These are phyloP conservation scores for Dictyostelium citrinum DNA, from an alignment of 78 protist species.

Conservation along the genomic window DNA sequence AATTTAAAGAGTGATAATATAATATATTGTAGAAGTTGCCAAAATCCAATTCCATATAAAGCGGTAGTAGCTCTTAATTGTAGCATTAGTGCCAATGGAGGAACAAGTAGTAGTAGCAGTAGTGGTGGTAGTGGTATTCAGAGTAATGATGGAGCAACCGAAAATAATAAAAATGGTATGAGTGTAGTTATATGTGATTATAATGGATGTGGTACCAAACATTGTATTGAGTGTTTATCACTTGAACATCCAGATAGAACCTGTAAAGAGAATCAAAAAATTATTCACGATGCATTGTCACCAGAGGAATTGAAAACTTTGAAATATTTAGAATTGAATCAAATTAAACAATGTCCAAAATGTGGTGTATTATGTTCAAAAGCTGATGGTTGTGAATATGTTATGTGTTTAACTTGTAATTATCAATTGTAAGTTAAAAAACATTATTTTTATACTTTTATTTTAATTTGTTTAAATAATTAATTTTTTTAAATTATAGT, in stretches of 20 bases:
- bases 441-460: neutral
- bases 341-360: conserved; percentile 24
- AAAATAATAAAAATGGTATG: neutral
- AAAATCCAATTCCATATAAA: conserved; percentile 15
- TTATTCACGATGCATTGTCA: neutral
- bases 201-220: conserved; percentile 1
- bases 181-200: neutral
- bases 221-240: conserved; percentile 27
- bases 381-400: conserved; percentile 65
- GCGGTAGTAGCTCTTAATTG: neutral
- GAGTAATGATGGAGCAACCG: neutral
- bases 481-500: neutral
- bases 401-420: conserved; percentile 41
- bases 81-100: neutral
- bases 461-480: neutral
- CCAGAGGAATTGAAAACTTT: conserved; percentile 31
- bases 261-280: conserved; percentile 13
- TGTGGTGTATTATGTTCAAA: conserved; percentile 1
- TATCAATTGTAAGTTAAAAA: conserved; percentile 50
- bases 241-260: conserved; percentile 19
- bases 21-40: conserved; percentile 15
- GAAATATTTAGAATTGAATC: conserved; percentile 8
- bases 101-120: neutral
- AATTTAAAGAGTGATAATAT: neutral
- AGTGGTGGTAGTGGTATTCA: neutral